These are phyloP conservation scores for Malassezia sympodialis DNA, from an alignment of 1,284 basidiomycete genomes.

Conservation along the genomic window DNA sequence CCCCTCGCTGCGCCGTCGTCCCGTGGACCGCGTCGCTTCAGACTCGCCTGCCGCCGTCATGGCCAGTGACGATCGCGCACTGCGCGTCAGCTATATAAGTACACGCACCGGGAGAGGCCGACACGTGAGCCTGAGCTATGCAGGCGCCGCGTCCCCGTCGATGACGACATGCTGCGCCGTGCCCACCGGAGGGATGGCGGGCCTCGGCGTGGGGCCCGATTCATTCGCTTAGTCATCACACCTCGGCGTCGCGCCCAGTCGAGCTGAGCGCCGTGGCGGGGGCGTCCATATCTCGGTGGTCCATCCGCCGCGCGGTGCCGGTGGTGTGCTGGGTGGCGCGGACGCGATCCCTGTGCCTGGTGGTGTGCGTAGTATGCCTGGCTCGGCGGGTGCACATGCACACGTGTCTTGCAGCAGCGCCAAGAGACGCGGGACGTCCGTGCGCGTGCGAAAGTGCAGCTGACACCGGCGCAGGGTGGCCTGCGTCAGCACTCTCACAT, in stretches of 20 bases:
- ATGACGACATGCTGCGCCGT: not conserved
- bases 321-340: not conserved
- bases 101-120: not conserved
- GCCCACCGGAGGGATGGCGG: not conserved
- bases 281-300: not conserved
- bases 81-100: not conserved
- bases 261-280: not conserved
- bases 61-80: not conserved
- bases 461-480: constrained; percentile 5
- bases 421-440: constrained; percentile 1
- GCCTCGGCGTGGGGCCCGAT: not conserved
- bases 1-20: not conserved
- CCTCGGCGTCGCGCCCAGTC: not conserved
- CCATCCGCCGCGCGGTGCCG: not conserved
- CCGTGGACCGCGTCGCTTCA: not conserved
- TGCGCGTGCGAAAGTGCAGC: not conserved
- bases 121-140: not conserved
- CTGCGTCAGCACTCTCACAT: not conserved
- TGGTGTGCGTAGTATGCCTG: not conserved
- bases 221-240: not conserved
- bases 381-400: constrained; percentile 5
- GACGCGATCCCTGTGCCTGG: not conserved
- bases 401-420: constrained; percentile 11
- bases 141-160: not conserved
- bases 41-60: not conserved